These are phyloP conservation scores for Brassica nigra DNA, from an alignment of 345 rosid species.

Conservation along the genomic window DNA sequence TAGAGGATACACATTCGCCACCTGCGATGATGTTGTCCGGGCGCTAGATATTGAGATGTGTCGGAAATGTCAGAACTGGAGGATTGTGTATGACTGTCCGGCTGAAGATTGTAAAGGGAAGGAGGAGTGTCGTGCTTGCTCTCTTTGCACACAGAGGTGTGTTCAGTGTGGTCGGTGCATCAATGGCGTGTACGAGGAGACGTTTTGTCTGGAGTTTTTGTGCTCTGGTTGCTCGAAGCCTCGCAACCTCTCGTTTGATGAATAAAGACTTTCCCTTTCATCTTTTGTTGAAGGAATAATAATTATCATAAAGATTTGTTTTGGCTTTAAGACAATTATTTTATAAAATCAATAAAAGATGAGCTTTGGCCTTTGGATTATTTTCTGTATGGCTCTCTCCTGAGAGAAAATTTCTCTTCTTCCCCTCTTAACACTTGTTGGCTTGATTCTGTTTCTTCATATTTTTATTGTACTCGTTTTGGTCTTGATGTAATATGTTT, in stretches of 20 bases:
- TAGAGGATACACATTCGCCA: conserved; percentile 58
- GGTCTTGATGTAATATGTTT: no score
- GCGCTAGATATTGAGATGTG: conserved; percentile 83
- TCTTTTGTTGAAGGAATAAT: not conserved
- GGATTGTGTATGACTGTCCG: conserved; percentile 91
- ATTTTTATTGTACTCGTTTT: no score
- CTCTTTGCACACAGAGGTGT: conserved; percentile 76
- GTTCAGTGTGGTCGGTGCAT: conserved; percentile 85
- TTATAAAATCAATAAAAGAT: not conserved
- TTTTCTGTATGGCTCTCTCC: not conserved
- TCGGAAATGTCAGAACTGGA: conserved; percentile 70
- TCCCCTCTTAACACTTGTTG: no score
- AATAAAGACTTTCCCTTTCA: not conserved
- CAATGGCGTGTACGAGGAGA: conserved; percentile 81
- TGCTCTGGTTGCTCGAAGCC: conserved; percentile 65
- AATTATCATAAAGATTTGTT: not conserved
- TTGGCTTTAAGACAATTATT: not conserved
- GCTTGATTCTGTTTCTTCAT: no score
- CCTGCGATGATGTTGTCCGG: conserved; percentile 77
- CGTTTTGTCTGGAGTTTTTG: conserved; percentile 71
- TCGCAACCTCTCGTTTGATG: conserved; percentile 9
- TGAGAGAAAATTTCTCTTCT: no score
- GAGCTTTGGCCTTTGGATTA: not conserved
- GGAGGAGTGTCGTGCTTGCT: conserved; percentile 79
- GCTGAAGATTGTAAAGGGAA: conserved; percentile 69